Percentiles rank a stretch among this genome's conserved stretches.
phyloP scores from a whole-genome alignment of 495 filamentous ascomycete species.

The Darksidea phi region DNA sequence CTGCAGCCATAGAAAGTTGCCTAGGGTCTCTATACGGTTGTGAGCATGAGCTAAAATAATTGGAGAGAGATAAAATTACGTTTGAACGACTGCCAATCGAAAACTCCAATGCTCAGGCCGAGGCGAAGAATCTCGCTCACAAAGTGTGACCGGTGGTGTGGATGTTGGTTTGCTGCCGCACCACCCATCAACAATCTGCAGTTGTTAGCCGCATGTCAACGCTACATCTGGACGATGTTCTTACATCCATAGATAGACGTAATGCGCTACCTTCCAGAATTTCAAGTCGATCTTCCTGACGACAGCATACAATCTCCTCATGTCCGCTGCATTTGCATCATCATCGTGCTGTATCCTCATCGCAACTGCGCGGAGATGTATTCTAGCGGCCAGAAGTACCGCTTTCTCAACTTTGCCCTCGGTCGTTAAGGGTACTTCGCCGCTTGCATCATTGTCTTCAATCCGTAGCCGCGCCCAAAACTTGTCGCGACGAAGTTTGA shows the following conservation, averaged over 20 bases:
- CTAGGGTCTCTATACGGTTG: conserved; percentile 1
- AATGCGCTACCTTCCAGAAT: conserved; percentile 23
- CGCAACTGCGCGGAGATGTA: conserved; percentile 19
- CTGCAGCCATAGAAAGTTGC: conserved; percentile 29
- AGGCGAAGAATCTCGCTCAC: conserved; percentile 26
- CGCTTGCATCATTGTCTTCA: neutral
- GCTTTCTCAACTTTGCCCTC: conserved; percentile 4
- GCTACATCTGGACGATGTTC: neutral
- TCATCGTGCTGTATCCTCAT: conserved; percentile 19
- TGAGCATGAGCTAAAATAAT: neutral
- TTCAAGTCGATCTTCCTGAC: conserved; percentile 8
- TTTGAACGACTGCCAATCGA: conserved; percentile 20
- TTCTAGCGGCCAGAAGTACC: conserved; percentile 9
- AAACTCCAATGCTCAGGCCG: conserved; percentile 19
- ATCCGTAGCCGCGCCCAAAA: neutral
- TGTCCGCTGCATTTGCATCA: conserved; percentile 6
- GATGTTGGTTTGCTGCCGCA: conserved; percentile 12
- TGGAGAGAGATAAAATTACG: conserved; percentile 1
- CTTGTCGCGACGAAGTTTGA: conserved; percentile 6
- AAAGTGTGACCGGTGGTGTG: conserved; percentile 14
- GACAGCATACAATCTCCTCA: conserved; percentile 5
- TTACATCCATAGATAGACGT: conserved; percentile 27
- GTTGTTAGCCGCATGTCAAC: neutral
- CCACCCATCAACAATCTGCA: conserved; percentile 23
- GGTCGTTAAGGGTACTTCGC: neutral